Conservation (phyloP, 2,329 filamentous ascomycete genomes). For the Phaeosphaeriaceae sp. region DNA sequence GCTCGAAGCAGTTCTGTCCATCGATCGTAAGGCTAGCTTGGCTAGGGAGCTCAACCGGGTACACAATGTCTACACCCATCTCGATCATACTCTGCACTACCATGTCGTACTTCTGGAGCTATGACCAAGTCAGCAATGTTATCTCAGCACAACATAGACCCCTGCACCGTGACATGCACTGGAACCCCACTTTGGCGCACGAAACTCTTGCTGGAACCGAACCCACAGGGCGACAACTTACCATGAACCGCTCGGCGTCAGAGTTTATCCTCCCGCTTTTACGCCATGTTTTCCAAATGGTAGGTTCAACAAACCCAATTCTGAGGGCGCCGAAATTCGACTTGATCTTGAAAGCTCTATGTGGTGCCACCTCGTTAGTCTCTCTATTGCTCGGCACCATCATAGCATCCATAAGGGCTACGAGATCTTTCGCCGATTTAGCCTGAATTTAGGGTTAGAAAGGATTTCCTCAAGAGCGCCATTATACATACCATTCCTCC, state of each 20-base stretch:
- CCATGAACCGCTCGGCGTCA: slow-evolving; percentile 48
- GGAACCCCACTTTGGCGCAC: background rate
- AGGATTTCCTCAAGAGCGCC: background rate
- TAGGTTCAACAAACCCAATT: slow-evolving; percentile 46
- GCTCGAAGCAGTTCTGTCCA: slow-evolving; percentile 45
- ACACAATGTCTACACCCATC: slow-evolving; percentile 45
- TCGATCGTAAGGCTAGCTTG: slow-evolving; percentile 39
- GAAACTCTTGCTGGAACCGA: background rate
- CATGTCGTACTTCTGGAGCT: slow-evolving; percentile 46
- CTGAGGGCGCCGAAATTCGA: slow-evolving; percentile 39
- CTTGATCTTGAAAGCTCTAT: slow-evolving; percentile 40
- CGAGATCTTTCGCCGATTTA: slow-evolving; percentile 46
- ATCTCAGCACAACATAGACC: slow-evolving; percentile 1
- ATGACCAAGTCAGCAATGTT: slow-evolving; percentile 17
- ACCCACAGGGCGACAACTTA: slow-evolving; percentile 20
- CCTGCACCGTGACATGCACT: slow-evolving; percentile 2
- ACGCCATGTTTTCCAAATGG: slow-evolving; percentile 44
- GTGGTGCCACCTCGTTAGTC: slow-evolving; percentile 24
- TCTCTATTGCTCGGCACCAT: slow-evolving; percentile 42
- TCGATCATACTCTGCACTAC: slow-evolving; percentile 45
- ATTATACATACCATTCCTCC: slow-evolving; percentile 37
- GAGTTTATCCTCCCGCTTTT: slow-evolving; percentile 44
- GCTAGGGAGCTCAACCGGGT: slow-evolving; percentile 41
- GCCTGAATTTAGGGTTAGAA: slow-evolving; percentile 24
- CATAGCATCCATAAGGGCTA: slow-evolving; percentile 38